phyloP scores from a whole-genome alignment of 2,329 filamentous ascomycete species.

The Trichoderma hamatum region DNA sequence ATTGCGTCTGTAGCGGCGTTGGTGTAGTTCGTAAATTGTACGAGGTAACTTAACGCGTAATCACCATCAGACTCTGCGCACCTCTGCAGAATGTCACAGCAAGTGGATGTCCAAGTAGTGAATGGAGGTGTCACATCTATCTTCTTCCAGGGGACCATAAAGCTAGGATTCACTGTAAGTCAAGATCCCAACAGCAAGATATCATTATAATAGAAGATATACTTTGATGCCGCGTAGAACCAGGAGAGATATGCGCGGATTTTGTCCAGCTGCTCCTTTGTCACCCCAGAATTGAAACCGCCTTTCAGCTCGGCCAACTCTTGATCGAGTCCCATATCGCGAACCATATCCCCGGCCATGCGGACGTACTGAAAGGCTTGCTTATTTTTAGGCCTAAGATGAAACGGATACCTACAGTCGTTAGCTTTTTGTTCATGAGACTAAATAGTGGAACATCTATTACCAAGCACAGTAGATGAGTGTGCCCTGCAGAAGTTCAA shows the following conservation, averaged over 20 bases:
- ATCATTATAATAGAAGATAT: background rate
- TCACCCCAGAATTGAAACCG: background rate
- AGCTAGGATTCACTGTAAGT: background rate
- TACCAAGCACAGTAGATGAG: conserved; percentile 62
- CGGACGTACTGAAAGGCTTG: conserved; percentile 55
- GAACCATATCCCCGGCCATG: conserved; percentile 55
- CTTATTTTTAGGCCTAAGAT: conserved; percentile 55
- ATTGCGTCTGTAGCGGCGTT: conserved; percentile 38
- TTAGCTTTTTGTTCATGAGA: background rate
- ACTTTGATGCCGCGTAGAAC: conserved; percentile 46
- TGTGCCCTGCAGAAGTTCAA: conserved; percentile 61
- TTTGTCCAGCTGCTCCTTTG: conserved; percentile 42
- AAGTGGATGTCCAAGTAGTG: conserved; percentile 48
- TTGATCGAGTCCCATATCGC: conserved; percentile 54
- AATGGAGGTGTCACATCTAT: conserved; percentile 34
- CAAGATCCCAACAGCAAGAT: background rate
- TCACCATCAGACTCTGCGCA: conserved; percentile 47
- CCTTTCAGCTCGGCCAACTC: conserved; percentile 32
- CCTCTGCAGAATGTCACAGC: conserved; percentile 49
- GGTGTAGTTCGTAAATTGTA: conserved; percentile 40
- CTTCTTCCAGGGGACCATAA: background rate
- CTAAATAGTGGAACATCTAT: background rate
- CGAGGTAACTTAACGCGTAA: conserved; percentile 48
- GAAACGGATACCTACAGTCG: conserved; percentile 55
- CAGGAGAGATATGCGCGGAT: conserved; percentile 52